Evolutionary conservation across 331 rosid species (phyloP), one percentile per base, ranked within the genome.

Genomic region (Pyrus hybrid): DNA sequence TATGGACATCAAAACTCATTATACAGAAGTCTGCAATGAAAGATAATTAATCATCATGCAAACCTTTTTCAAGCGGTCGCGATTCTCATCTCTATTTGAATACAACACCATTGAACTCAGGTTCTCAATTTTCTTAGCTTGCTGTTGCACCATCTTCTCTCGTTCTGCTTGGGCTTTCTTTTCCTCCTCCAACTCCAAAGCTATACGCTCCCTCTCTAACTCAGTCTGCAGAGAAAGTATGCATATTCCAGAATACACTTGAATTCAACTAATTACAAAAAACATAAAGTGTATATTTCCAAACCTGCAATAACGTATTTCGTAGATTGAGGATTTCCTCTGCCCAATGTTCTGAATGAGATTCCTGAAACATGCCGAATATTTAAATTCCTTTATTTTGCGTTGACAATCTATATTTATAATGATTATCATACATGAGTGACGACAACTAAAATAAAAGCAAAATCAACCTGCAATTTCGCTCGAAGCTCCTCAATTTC

Each of bases 401-500:
- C 28, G 49, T 71, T 32, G 72, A 82, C 54, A 7, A 14, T 32
- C 56, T 22, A 30, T 45, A 63, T 37, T 13, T 54, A 7, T 43
- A 43, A 76, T 63, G 37, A 29, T 66, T 6, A 75, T 49, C 76
- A 73, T 28, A 71, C 37, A 80, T 53, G 72, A 41, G 63, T 45
- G 18, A 61, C n/a, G 25, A 25, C 7, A 43, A 16, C 63, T 63
- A 14, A 43, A 60, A 75, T 28, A 60, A 74, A 70, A 76, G 75
- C 4, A 67, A 68, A 76, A 75, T 56, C 70, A 77, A 94, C 99
- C 99, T 88, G 91, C 80, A 94, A 82, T 87, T 92, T 94, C 37
- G 93, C 89, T 64, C 95, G 93, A 69, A 94, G 95, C 77, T 90
- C 96, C 87, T 92, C 97, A 86, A 94, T 92, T 86, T 92, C 99